Evolutionary conservation across 2,329 filamentous ascomycete species (phyloP).

Genomic region (Blastomyces parvus): DNA sequence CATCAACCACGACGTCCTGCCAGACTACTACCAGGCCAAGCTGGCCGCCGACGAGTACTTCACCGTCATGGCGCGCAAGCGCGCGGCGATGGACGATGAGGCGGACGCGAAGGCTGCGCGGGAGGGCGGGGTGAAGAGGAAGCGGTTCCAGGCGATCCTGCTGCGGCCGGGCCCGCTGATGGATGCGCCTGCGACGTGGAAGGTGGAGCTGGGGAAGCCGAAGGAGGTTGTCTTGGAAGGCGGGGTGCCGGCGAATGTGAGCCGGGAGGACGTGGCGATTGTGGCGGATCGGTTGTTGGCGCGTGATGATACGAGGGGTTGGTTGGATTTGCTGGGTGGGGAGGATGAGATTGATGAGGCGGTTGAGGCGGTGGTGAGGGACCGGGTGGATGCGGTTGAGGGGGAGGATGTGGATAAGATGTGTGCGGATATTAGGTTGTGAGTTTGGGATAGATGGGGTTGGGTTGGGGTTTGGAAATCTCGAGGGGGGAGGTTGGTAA

Average conservation of each 20-base stretch:
- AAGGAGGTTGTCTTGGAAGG: slow-evolving; percentile 15
- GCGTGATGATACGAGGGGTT: slow-evolving; percentile 41
- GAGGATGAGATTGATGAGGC: slow-evolving; percentile 39
- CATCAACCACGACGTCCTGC: slow-evolving; percentile 41
- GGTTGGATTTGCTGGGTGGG: slow-evolving; percentile 47
- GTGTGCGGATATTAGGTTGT: slow-evolving; percentile 23
- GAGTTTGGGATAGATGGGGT: neutral
- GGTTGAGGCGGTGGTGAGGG: slow-evolving; percentile 38
- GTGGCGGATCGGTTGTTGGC: slow-evolving; percentile 43
- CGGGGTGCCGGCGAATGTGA: slow-evolving; percentile 36
- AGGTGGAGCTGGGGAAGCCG: slow-evolving; percentile 42
- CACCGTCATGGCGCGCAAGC: slow-evolving; percentile 35
- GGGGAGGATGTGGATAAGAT: slow-evolving; percentile 44
- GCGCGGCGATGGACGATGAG: slow-evolving; percentile 19
- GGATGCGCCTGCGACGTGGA: slow-evolving; percentile 39
- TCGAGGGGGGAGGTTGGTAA: neutral
- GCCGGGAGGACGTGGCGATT: slow-evolving; percentile 44
- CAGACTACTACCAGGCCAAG: slow-evolving; percentile 46
- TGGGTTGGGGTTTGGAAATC: too few species aligned
- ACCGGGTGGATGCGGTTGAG: slow-evolving; percentile 39
- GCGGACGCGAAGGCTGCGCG: neutral
- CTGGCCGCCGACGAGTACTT: slow-evolving; percentile 48
- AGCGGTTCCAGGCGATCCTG: slow-evolving; percentile 42
- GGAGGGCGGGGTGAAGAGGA: slow-evolving; percentile 9
- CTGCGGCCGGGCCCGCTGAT: slow-evolving; percentile 43